Conservation (phyloP, 2,329 filamentous ascomycete genomes). For the Fusarium sp. region DNA sequence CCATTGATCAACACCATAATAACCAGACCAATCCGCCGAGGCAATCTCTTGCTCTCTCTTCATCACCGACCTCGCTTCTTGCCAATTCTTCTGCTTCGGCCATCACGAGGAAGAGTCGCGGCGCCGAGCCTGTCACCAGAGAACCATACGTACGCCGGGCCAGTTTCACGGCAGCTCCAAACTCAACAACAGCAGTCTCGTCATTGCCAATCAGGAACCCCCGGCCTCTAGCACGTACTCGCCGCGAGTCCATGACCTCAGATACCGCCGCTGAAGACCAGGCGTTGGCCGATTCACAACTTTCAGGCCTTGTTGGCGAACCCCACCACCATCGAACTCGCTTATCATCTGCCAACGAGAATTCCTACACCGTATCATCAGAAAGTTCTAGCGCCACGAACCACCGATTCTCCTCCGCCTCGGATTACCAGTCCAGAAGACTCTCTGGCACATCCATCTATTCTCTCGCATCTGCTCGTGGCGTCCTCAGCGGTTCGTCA, state of each 20-base stretch:
- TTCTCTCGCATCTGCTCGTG: conserved; percentile 72
- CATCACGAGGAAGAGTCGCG: conserved; percentile 64
- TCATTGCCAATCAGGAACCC: conserved; percentile 51
- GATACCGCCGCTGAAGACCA: conserved; percentile 56
- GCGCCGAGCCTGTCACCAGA: conserved; percentile 69
- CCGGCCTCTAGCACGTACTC: conserved; percentile 54
- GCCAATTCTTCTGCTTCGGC: conserved; percentile 58
- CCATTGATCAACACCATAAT: conserved; percentile 16
- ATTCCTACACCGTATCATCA: conserved; percentile 52
- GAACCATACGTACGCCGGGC: conserved; percentile 68
- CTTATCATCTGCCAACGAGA: conserved; percentile 47
- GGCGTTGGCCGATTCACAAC: conserved; percentile 51
- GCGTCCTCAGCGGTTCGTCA: conserved; percentile 59
- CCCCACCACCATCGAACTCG: conserved; percentile 57
- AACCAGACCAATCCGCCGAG: conserved; percentile 23
- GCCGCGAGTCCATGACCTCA: conserved; percentile 57
- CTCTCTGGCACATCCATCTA: conserved; percentile 80
- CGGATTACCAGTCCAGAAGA: conserved; percentile 69
- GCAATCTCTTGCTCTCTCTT: conserved; percentile 36
- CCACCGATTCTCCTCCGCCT: conserved; percentile 55
- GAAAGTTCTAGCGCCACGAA: conserved; percentile 60
- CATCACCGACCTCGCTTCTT: conserved; percentile 49
- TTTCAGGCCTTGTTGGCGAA: conserved; percentile 58
- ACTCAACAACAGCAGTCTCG: conserved; percentile 44
- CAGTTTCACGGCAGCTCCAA: conserved; percentile 70